A percentile compares a stretch with the other conserved stretches of the same genome.
phyloP scores from a whole-genome alignment of 805 yeast genomes.

The Clavispora phyllophila region DNA sequence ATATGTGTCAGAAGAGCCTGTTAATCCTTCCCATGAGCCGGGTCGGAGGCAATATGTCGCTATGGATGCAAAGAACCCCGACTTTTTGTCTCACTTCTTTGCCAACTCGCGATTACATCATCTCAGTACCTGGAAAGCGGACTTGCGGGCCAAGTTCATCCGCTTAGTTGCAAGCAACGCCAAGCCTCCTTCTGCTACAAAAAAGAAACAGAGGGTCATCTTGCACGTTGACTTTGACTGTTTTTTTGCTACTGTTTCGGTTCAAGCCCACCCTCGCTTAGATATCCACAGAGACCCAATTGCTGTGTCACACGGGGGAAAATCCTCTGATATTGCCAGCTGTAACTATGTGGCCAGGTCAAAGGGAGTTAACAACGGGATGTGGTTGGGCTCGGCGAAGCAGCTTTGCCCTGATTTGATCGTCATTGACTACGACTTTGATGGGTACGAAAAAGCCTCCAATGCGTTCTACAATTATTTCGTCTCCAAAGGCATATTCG shows the following conservation, averaged over 20 bases:
- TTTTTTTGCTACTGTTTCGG: slow-evolving; percentile 85
- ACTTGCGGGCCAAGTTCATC: slow-evolving; percentile 58
- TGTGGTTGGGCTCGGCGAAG: slow-evolving; percentile 76
- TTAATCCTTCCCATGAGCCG: too few relatives aligned
- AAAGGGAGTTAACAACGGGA: slow-evolving; percentile 79
- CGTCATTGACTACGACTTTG: slow-evolving; percentile 68
- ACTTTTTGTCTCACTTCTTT: slow-evolving; percentile 67
- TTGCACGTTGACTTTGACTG: slow-evolving; percentile 92
- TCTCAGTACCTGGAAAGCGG: slow-evolving; percentile 80
- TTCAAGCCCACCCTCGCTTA: slow-evolving; percentile 49
- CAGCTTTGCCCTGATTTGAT: slow-evolving; percentile 61
- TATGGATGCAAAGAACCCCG: slow-evolving; percentile 68
- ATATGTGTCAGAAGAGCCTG: too few relatives aligned
- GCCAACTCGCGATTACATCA: slow-evolving; percentile 83
- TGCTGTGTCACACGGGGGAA: slow-evolving; percentile 61
- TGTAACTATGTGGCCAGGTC: slow-evolving; percentile 84
- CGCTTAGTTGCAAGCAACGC: slow-evolving; percentile 32
- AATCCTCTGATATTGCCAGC: slow-evolving; percentile 77
- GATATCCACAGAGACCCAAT: slow-evolving; percentile 47
- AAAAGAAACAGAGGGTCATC: slow-evolving; percentile 30
- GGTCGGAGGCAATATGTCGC: neutral
- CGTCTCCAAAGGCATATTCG: slow-evolving; percentile 39
- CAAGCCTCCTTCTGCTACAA: slow-evolving; percentile 4
- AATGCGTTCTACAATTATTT: slow-evolving; percentile 59
- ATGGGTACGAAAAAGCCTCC: slow-evolving; percentile 63